phyloP scores from a whole-genome alignment of 2,329 filamentous ascomycete species.

The Microsporum ferrugineum region DNA sequence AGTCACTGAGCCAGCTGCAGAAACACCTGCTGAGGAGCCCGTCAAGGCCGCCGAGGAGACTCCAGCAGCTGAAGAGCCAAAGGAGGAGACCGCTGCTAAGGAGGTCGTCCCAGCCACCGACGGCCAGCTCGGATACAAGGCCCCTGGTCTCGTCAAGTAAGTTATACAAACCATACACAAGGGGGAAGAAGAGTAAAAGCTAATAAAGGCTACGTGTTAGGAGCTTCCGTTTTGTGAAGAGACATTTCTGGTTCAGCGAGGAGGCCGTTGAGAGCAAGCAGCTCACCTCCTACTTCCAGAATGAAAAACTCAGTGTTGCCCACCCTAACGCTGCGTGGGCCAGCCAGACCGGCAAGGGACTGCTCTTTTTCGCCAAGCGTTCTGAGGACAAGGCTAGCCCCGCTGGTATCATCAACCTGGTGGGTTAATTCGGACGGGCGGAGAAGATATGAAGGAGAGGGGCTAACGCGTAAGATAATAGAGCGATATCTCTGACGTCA shows the following conservation, averaged over 20 bases:
- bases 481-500: slow-evolving; percentile 59
- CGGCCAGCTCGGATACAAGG: slow-evolving; percentile 82
- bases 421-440: slow-evolving; percentile 37
- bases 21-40: slow-evolving; percentile 11
- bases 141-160: slow-evolving; percentile 75
- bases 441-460: not conserved
- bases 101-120: slow-evolving; percentile 60
- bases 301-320: slow-evolving; percentile 71
- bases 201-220: slow-evolving; percentile 33
- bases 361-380: slow-evolving; percentile 83
- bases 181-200: not conserved
- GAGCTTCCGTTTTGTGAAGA: slow-evolving; percentile 83
- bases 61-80: slow-evolving; percentile 23
- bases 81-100: slow-evolving; percentile 22
- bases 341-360: slow-evolving; percentile 84
- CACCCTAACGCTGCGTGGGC: slow-evolving; percentile 82
- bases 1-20: slow-evolving; percentile 30
- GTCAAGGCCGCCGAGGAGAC: slow-evolving; percentile 25
- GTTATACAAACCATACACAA: not conserved
- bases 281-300: slow-evolving; percentile 66
- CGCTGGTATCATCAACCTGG: slow-evolving; percentile 71
- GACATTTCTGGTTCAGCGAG: slow-evolving; percentile 77
- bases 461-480: slow-evolving; percentile 22
- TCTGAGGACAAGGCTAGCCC: slow-evolving; percentile 69
- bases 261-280: slow-evolving; percentile 64